A percentile compares a stretch with the other conserved stretches of the same genome.
These are phyloP conservation scores for Cadophora sp. DNA, from an alignment of 2,329 filamentous ascomycete genomes.

Conservation along the genomic window DNA sequence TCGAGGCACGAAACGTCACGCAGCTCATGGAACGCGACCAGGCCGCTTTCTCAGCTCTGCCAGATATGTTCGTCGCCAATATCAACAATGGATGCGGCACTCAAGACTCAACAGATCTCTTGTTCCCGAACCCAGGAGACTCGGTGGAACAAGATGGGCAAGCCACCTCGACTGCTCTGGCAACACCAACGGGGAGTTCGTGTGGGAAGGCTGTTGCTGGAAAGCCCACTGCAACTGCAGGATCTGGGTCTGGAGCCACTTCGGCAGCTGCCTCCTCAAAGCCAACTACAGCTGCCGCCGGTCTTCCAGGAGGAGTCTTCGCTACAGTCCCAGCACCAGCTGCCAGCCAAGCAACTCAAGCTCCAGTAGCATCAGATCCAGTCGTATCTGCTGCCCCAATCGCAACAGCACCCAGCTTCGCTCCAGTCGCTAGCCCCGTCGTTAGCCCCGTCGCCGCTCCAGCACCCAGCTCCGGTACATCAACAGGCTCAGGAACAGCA, in stretches of 20 bases:
- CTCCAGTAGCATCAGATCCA: slow-evolving; percentile 33
- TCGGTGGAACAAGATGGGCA: slow-evolving; percentile 55
- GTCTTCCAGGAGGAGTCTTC: slow-evolving; percentile 44
- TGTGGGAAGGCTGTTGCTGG: slow-evolving; percentile 26
- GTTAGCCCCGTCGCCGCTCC: slow-evolving; percentile 36
- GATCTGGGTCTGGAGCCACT: slow-evolving; percentile 23
- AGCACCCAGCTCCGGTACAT: slow-evolving; percentile 34
- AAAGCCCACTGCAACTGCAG: too few relatives aligned
- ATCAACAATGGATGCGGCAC: slow-evolving; percentile 64
- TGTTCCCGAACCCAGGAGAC: slow-evolving; percentile 72
- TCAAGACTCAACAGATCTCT: slow-evolving; percentile 59
- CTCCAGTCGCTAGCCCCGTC: slow-evolving; percentile 37
- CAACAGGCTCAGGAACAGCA: slow-evolving; percentile 32
- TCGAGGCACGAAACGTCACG: slow-evolving; percentile 31
- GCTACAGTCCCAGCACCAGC: slow-evolving; percentile 40
- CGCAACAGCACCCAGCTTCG: slow-evolving; percentile 31
- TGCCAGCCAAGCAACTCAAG: slow-evolving; percentile 26
- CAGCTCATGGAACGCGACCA: slow-evolving; percentile 47
- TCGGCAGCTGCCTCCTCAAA: slow-evolving; percentile 25
- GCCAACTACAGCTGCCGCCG: slow-evolving; percentile 26
- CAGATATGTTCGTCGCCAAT: slow-evolving; percentile 80
- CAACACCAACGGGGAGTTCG: slow-evolving; percentile 41
- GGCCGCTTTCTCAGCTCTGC: slow-evolving; percentile 66
- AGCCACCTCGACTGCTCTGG: slow-evolving; percentile 44
- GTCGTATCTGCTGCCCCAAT: slow-evolving; percentile 33